These are phyloP conservation scores for Auricularia cornea DNA, from an alignment of 768 basidiomycete species.

Conservation along the genomic window DNA sequence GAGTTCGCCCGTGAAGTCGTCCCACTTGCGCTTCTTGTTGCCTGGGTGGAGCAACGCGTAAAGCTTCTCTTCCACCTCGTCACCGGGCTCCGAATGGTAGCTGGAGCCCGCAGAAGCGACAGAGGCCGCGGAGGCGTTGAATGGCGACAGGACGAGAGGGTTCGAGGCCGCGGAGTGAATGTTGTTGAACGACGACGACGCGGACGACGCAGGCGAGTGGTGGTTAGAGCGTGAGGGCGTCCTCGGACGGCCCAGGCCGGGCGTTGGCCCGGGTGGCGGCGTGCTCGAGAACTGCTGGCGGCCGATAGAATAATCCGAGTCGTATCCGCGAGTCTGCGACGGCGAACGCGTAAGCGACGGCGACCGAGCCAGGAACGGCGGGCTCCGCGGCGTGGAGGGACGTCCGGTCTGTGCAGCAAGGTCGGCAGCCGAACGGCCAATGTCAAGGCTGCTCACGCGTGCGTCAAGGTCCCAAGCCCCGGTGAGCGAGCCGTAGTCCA, in stretches of 20 bases:
- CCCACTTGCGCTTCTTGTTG: not conserved
- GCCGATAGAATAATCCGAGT: constrained; percentile 42
- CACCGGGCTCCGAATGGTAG: constrained; percentile 73
- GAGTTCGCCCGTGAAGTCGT: not conserved
- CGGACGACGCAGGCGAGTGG: constrained; percentile 39
- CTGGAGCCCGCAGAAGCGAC: constrained; percentile 76
- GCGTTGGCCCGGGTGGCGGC: not conserved
- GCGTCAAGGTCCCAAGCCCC: not conserved
- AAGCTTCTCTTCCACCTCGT: constrained; percentile 40
- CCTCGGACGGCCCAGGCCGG: constrained; percentile 34
- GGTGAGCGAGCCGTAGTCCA: not conserved
- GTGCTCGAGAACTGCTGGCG: constrained; percentile 28
- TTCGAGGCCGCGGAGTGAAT: constrained; percentile 25
- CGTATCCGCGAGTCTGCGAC: constrained; percentile 34
- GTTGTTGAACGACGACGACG: constrained; percentile 41
- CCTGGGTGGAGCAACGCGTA: constrained; percentile 37
- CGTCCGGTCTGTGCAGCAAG: not conserved
- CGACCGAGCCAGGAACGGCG: not conserved
- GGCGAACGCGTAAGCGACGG: not conserved
- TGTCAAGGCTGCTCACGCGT: not conserved
- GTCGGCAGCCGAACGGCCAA: not conserved
- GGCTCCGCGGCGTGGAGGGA: not conserved
- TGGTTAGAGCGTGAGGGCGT: constrained; percentile 57
- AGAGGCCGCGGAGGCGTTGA: constrained; percentile 73
- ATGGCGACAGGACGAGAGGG: constrained; percentile 58